These are phyloP conservation scores for Aureobasidium lini DNA, from an alignment of 2,329 filamentous ascomycete genomes.

Conservation along the genomic window DNA sequence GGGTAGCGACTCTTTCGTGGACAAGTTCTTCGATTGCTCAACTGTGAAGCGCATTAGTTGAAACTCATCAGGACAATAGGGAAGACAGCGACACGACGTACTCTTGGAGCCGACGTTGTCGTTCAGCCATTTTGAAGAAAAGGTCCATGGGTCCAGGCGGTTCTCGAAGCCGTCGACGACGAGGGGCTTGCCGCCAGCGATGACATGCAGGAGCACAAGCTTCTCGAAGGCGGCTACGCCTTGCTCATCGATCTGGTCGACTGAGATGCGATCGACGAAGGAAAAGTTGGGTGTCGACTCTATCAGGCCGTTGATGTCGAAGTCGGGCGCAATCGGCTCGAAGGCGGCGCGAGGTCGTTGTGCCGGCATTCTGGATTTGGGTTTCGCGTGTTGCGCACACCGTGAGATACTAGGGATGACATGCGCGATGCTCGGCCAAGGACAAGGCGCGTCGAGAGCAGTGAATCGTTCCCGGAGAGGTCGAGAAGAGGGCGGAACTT, in stretches of 20 bases:
- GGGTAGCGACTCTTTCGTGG: slow-evolving; percentile 62
- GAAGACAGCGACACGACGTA: slow-evolving; percentile 35
- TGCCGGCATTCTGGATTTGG: slow-evolving; percentile 56
- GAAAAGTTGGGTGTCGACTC: slow-evolving; percentile 76
- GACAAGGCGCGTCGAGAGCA: background rate
- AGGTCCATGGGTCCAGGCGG: slow-evolving; percentile 66
- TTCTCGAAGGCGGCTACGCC: slow-evolving; percentile 77
- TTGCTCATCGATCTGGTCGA: slow-evolving; percentile 67
- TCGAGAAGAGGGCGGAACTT: background rate
- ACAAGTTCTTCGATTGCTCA: slow-evolving; percentile 78
- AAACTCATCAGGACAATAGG: background rate
- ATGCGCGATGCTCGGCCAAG: background rate
- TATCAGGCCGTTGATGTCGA: slow-evolving; percentile 70
- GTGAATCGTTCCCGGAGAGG: background rate
- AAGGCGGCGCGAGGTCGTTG: slow-evolving; percentile 80
- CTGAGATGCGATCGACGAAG: slow-evolving; percentile 74
- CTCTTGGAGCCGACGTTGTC: slow-evolving; percentile 68
- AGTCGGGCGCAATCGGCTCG: slow-evolving; percentile 78
- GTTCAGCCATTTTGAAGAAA: slow-evolving; percentile 73
- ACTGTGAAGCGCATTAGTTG: slow-evolving; percentile 40
- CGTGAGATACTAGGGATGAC: background rate
- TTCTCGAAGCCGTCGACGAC: slow-evolving; percentile 85
- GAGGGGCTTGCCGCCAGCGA: slow-evolving; percentile 76
- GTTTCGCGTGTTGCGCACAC: background rate
- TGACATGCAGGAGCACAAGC: slow-evolving; percentile 74